Percentiles rank a stretch among this genome's conserved stretches.
phyloP scores from a whole-genome alignment of 805 yeast species.

The Barnettozyma pratensis region DNA sequence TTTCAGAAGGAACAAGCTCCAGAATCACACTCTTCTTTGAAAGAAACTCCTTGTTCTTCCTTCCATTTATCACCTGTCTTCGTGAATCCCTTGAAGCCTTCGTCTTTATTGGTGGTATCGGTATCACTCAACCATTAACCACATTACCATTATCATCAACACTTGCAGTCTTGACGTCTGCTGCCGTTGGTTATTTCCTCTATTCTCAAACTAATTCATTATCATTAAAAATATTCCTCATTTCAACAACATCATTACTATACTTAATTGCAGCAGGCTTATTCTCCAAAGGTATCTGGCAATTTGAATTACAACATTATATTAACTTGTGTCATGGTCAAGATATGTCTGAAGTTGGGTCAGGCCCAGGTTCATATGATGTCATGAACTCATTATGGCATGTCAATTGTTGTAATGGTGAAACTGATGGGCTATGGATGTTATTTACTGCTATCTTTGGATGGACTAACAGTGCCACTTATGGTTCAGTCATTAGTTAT shows the following conservation, averaged over 20 bases:
- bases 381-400: conserved; percentile 82
- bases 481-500: conserved; percentile 77
- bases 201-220: conserved; percentile 77
- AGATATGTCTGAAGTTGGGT: conserved; percentile 84
- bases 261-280: conserved; percentile 86
- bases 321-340: conserved; percentile 72
- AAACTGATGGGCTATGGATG: conserved; percentile 86
- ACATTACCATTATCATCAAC: conserved; percentile 63
- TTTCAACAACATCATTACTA: conserved; percentile 71
- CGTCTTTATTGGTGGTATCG: conserved; percentile 86
- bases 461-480: conserved; percentile 93
- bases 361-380: conserved; percentile 92
- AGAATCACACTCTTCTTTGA: conserved; percentile 37
- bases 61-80: conserved; percentile 81
- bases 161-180: conserved; percentile 54
- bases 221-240: conserved; percentile 69
- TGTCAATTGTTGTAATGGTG: conserved; percentile 90
- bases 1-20: conserved; percentile 25
- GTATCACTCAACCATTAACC: conserved; percentile 61
- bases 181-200: conserved; percentile 56
- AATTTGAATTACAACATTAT: conserved; percentile 72
- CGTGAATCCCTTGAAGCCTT: conserved; percentile 92
- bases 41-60: conserved; percentile 63
- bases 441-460: conserved; percentile 82
- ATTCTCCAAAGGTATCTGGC: conserved; percentile 87